These are phyloP conservation scores for Barnettozyma sp. DNA, from an alignment of 805 yeast species.

Conservation along the genomic window DNA sequence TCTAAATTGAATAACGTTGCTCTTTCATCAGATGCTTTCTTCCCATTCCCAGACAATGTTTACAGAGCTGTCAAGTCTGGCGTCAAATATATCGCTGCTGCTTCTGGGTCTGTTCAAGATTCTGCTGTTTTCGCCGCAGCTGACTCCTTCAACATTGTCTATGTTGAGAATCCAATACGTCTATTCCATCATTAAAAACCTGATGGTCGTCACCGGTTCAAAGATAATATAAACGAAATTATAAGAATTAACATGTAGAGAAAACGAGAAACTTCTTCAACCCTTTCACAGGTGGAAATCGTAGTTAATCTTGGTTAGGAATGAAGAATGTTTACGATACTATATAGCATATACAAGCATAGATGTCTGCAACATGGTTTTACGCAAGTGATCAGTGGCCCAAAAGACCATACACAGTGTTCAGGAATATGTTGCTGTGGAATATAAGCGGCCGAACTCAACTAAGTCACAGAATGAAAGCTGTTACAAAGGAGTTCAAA, in stretches of 20 bases:
- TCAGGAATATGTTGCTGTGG: constrained; percentile 98
- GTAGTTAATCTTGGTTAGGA: no score
- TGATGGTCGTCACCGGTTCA: no score
- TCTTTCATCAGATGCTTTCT: constrained; percentile 94
- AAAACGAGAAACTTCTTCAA: no score
- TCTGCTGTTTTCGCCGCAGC: constrained; percentile 94
- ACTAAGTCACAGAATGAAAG: constrained; percentile 16
- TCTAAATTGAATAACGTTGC: constrained; percentile 77
- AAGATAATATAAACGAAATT: no score
- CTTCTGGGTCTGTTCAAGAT: constrained; percentile 97
- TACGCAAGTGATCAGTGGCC: constrained; percentile 95
- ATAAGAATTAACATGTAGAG: no score
- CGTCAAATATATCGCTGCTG: constrained; percentile 93
- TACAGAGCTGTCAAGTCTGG: constrained; percentile 97
- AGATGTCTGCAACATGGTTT: constrained; percentile 98
- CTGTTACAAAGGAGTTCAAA: constrained; percentile 47
- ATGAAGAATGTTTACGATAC: not conserved
- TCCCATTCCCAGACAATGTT: constrained; percentile 99
- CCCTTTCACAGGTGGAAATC: no score
- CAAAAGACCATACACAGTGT: constrained; percentile 93
- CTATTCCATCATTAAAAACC: constrained; percentile 80
- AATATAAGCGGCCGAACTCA: constrained; percentile 39
- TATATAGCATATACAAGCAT: constrained; percentile 2
- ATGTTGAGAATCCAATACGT: constrained; percentile 95
- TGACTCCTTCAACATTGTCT: constrained; percentile 81